phyloP scores from a whole-genome alignment of 2,329 filamentous ascomycete species.

The Thyridium curvatum region DNA sequence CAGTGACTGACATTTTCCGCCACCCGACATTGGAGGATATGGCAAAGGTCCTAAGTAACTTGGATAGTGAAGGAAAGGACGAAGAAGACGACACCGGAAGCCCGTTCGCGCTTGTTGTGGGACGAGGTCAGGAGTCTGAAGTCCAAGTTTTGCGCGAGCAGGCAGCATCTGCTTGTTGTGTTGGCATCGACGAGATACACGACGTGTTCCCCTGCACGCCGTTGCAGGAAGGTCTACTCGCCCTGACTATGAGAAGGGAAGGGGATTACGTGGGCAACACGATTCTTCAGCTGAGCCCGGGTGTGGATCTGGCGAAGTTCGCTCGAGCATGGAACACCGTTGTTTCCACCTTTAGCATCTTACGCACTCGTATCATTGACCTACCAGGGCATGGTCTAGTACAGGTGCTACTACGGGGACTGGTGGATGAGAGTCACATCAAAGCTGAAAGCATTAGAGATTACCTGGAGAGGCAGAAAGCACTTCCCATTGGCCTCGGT shows the following conservation, averaged over 20 bases:
- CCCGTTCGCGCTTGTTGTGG: too few species aligned
- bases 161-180: too few species aligned
- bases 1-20: neutral
- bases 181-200: conserved; percentile 26
- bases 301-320: neutral
- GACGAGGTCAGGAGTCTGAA: too few species aligned
- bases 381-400: conserved; percentile 4
- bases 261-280: conserved; percentile 18
- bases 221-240: conserved; percentile 18
- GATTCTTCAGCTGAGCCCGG: conserved; percentile 3
- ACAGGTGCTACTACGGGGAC: conserved; percentile 18
- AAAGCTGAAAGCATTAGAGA: neutral
- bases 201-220: conserved; percentile 32
- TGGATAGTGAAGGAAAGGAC: too few species aligned
- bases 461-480: too few species aligned
- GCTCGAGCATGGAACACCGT: neutral
- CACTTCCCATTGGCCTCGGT: too few species aligned
- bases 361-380: conserved; percentile 1
- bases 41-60: too few species aligned
- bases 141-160: too few species aligned
- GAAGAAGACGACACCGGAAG: too few species aligned
- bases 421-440: neutral
- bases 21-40: neutral
- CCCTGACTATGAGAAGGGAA: conserved; percentile 12
- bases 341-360: neutral